Base-by-base conservation (phyloP, 805 yeast genomes). In the Komagataella phaffii region DNA sequence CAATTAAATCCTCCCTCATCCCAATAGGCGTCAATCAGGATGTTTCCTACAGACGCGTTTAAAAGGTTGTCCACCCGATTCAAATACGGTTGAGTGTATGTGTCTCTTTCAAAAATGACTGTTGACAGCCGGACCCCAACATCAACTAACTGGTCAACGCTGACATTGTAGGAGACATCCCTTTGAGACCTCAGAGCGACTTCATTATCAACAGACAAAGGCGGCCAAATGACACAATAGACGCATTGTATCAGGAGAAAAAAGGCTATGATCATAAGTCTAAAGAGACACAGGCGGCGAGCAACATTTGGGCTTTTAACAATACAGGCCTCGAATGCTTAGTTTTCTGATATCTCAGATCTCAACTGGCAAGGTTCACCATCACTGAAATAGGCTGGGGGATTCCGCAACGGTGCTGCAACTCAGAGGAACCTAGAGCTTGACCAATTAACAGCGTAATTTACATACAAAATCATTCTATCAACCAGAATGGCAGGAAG, bases 21-120 rank as follows among this genome's bases (percentile, higher is more conserved):
- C 71, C 79, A 76, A 61, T 80, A 81, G 24, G 82, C 51, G 58
- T 84, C 86, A 3, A 81, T 50, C 51, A 68, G 63, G n/a, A 80
- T 60, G 0, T 71, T 62, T 50, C 72, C 74, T 1, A 73, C 64
- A 0, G 85, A 85, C 2, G 63, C 62, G 44, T 61, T 57, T 46
- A 83, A 56, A 17, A 79, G 49, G 0, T 55, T 51, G 3, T 57
- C 50, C 1, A 75, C 56, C 1, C 55, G 52, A 1, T 49, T 24
- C 8, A 75, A 49, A 0, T 75, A 57, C 1, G 59, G 56, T 0
- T 61, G 45, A 7, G 63, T 65, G 48, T 71, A 73, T 0, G 73
- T 71, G 6, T 49, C 51, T 0, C 49, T 49, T 8, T 64, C 58
- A 51, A 67, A 71, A 2, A 76, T 44, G 0, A 64, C 66, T 2